Conservation (phyloP, 2,329 filamentous ascomycete species). For the Colletotrichum tropicicola region DNA sequence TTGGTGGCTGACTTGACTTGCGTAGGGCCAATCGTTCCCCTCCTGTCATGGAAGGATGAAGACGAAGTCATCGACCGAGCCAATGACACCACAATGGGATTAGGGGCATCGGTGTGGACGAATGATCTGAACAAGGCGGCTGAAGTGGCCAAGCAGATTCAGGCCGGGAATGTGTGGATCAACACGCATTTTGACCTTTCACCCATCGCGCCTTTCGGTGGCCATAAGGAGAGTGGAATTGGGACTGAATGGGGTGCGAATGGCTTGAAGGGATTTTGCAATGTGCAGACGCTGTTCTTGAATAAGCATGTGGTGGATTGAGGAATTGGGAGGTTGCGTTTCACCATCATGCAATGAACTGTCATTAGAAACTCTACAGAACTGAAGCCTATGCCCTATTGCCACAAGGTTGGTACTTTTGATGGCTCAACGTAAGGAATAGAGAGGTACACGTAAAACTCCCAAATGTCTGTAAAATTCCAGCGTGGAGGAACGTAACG, state of each 20-base stretch:
- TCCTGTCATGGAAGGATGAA: constrained; percentile 69
- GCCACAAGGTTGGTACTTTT: too few species aligned
- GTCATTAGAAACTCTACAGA: too few species aligned
- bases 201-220: constrained; percentile 46
- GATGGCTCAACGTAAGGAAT: too few species aligned
- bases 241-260: constrained; percentile 50
- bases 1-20: too few species aligned
- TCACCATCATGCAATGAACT: too few species aligned
- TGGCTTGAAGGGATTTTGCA: constrained; percentile 47
- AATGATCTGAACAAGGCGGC: constrained; percentile 60
- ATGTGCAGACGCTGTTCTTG: constrained; percentile 36
- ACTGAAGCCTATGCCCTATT: too few species aligned
- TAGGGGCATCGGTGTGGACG: constrained; percentile 67
- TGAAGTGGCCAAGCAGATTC: constrained; percentile 60
- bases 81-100: constrained; percentile 61
- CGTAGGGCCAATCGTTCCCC: constrained; percentile 67
- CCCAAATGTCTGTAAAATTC: too few species aligned
- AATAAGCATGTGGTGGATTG: constrained; percentile 25
- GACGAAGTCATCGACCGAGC: constrained; percentile 65
- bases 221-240: constrained; percentile 53
- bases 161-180: constrained; percentile 62
- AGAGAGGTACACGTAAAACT: too few species aligned
- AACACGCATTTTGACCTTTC: constrained; percentile 55
- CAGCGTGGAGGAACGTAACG: too few species aligned
- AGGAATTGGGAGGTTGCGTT: too few species aligned